Base-by-base conservation (phyloP, 345 rosid species). In the Raphanus sativus region DNA sequence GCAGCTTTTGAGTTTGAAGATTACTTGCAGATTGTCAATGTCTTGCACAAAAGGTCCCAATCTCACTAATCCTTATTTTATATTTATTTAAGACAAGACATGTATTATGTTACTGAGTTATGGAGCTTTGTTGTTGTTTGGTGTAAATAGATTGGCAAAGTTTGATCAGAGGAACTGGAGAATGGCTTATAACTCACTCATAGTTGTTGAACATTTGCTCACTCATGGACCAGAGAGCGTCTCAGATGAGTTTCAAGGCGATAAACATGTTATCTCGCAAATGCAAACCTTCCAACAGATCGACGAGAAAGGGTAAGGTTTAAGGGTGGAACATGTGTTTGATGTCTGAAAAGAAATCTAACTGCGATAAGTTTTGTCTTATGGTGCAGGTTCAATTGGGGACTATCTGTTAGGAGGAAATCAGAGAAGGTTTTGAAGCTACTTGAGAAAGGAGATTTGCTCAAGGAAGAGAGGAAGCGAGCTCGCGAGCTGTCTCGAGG, bases 141-240 rank as follows among this genome's bases (percentile, higher is more conserved):
- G 62, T 66, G 59, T 42, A 3, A 66, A 52, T 67, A 92, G 98
- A 81, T 89, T 92, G 78, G 78, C 71, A 69, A 79, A 78, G 48
- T 94, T 90, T 63, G 97, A 94, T 16, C 89, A 83, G 48, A 94
- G 82, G 81, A 87, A 75, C 33, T 94, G 98, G 98, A 88, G 97
- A 73, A 83, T 75, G 17, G 86, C 92, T 66, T 89, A 92, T 81
- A 88, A 90, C 80, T 86, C 92, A 30, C 85, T 90, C 63, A 81
- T 87, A 72, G 85, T 94, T 24, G 87, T 94, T 65, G 97, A 94
- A 32, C 95, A 82, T 79, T 81, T 92, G 77, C 74, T 94, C 82
- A 94, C 97, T 81, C 98, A 92, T 65, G 98, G 98, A 75, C 98
- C 97, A 0, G 98, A 89, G 62, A 94, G 98, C 58, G 90, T 86